Percentiles rank a stretch among this genome's conserved stretches.
Conservation (phyloP, 75 land plant species). For the Isoetes taiwanensis region DNA sequence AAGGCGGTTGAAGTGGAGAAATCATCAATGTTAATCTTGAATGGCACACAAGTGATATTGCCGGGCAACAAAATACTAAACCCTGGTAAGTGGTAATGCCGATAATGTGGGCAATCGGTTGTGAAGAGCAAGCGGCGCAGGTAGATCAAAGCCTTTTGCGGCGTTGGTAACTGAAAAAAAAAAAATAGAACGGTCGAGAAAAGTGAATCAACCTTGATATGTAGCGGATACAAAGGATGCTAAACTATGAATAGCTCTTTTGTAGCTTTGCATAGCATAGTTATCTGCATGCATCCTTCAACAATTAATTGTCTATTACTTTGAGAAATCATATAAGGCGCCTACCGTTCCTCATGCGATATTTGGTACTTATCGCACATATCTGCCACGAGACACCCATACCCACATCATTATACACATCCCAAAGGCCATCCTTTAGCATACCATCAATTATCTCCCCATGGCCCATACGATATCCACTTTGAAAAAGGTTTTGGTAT, state of each 20-base stretch:
- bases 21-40: too few relatives aligned
- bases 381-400: not conserved
- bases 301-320: not conserved
- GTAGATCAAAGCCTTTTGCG: too few relatives aligned
- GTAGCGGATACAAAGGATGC: too few relatives aligned
- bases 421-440: constrained; percentile 7
- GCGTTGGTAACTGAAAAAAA: too few relatives aligned
- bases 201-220: too few relatives aligned
- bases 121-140: too few relatives aligned
- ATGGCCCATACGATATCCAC: constrained; percentile 1
- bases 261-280: constrained; percentile 2
- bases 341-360: not conserved
- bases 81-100: too few relatives aligned
- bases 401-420: constrained; percentile 3
- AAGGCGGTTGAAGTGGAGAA: too few relatives aligned
- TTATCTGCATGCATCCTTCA: not conserved
- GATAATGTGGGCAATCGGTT: too few relatives aligned
- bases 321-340: not conserved
- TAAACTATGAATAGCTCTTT: constrained; percentile 6
- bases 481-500: not conserved
- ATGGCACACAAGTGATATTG: too few relatives aligned
- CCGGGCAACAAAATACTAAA: too few relatives aligned
- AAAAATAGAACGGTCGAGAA: too few relatives aligned
- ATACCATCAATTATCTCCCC: not conserved
- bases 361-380: not conserved